Evolutionary conservation across 1,139 yeast species (phyloP).

Genomic region (Scheffersomyces quercinus): DNA sequence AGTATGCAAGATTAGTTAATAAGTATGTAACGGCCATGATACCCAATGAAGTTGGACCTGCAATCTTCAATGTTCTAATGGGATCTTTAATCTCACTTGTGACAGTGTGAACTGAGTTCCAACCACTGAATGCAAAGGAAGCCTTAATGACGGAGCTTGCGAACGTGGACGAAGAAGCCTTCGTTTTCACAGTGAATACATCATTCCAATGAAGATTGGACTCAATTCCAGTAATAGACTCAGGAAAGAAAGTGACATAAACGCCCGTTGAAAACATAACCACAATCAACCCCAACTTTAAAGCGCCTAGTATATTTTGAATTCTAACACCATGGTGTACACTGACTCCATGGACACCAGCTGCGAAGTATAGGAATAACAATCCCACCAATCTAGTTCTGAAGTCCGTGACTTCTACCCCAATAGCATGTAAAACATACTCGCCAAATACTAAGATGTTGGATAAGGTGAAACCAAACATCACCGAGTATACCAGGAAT

Average conservation of each 20-base stretch:
- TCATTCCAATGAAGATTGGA: conserved; percentile 36
- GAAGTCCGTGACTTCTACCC: conserved; percentile 37
- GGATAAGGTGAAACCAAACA: conserved; percentile 65
- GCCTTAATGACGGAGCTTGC: conserved; percentile 61
- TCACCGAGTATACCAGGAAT: conserved; percentile 54
- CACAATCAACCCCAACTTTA: conserved; percentile 50
- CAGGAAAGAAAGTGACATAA: conserved; percentile 49
- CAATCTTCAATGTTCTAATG: conserved; percentile 53
- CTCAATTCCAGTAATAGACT: conserved; percentile 40
- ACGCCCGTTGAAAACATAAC: conserved; percentile 53
- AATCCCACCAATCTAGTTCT: conserved; percentile 47
- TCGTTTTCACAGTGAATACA: conserved; percentile 27
- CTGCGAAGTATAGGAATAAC: conserved; percentile 40
- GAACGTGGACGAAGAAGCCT: conserved; percentile 44
- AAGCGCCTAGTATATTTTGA: conserved; percentile 57
- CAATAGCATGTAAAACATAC: conserved; percentile 54
- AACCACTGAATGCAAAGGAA: conserved; percentile 61
- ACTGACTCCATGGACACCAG: conserved; percentile 54
- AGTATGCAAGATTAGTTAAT: conserved; percentile 56
- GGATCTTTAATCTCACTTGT: conserved; percentile 64
- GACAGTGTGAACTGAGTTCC: conserved; percentile 65
- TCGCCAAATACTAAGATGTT: conserved; percentile 73
- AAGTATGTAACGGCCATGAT: conserved; percentile 53
- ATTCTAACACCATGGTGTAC: conserved; percentile 53
- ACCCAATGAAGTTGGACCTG: conserved; percentile 57